phyloP scores from a whole-genome alignment of 1,284 basidiomycete genomes.

The Trichosporon asahii region DNA sequence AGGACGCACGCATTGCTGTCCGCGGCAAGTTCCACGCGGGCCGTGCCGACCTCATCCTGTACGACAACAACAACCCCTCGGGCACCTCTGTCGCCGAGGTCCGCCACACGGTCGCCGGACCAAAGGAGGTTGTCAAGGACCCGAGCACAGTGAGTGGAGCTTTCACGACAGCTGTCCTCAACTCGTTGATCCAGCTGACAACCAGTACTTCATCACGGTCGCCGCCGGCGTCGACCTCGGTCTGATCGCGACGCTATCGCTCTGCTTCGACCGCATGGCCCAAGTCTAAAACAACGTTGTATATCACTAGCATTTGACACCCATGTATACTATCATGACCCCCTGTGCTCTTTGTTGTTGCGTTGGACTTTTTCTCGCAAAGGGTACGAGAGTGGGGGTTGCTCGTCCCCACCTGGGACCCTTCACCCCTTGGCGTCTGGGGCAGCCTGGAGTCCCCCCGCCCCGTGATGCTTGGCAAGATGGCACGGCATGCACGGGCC shows the following conservation, averaged over 20 bases:
- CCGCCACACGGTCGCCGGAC: background rate
- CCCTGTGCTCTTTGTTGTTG: background rate
- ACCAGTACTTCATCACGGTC: conserved; percentile 8
- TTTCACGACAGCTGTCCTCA: background rate
- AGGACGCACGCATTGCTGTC: background rate
- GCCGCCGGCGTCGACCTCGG: conserved; percentile 9
- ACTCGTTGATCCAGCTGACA: too few species aligned
- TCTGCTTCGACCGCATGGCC: conserved; percentile 5
- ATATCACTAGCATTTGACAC: background rate
- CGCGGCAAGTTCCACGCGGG: conserved; percentile 1
- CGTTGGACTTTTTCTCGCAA: background rate
- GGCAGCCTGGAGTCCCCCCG: too few species aligned
- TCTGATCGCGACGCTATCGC: conserved; percentile 5
- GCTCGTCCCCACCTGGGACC: background rate
- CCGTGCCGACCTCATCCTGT: conserved; percentile 1
- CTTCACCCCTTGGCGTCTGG: too few species aligned
- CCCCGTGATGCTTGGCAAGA: too few species aligned
- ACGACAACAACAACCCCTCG: background rate
- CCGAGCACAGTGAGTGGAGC: background rate
- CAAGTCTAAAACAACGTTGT: background rate
- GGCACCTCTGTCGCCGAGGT: conserved; percentile 3
- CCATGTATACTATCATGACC: background rate
- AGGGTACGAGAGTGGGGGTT: too few species aligned
- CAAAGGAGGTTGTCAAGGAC: conserved; percentile 6
- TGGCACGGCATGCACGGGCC: too few species aligned